These are phyloP conservation scores for Solanum pinnatisectum DNA, from an alignment of 257 asterid genomes.

Conservation along the genomic window DNA sequence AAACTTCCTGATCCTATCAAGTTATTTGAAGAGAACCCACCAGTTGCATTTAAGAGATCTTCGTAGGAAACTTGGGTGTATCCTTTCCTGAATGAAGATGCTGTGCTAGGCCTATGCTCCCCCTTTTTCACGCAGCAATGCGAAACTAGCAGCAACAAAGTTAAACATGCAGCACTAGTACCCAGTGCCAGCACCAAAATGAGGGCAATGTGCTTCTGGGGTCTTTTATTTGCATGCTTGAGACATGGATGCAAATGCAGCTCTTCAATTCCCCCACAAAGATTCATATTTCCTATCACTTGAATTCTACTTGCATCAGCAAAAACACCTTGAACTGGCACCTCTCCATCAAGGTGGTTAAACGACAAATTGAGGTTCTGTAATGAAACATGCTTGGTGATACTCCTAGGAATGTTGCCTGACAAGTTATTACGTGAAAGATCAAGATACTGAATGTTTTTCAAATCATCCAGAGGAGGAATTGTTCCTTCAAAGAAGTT, in stretches of 20 bases:
- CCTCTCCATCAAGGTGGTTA: constrained; percentile 35
- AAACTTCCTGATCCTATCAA: constrained; percentile 38
- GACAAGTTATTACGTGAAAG: constrained; percentile 30
- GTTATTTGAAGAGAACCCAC: constrained; percentile 25
- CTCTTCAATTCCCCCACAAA: constrained; percentile 34
- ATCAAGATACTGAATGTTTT: constrained; percentile 23
- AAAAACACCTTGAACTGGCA: constrained; percentile 33
- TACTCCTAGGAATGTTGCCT: constrained; percentile 22
- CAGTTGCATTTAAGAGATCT: constrained; percentile 31
- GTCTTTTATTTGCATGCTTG: constrained; percentile 1
- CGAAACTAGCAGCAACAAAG: constrained; percentile 15
- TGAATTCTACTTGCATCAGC: constrained; percentile 13
- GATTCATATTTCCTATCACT: constrained; percentile 23
- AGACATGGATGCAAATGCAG: constrained; percentile 27
- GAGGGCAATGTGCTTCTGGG: constrained; percentile 1
- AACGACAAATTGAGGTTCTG: constrained; percentile 28
- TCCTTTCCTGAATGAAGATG: constrained; percentile 2
- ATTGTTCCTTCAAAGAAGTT: constrained; percentile 25
- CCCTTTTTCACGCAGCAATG: constrained; percentile 9
- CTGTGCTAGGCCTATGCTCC: constrained; percentile 2
- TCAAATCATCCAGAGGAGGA: constrained; percentile 19
- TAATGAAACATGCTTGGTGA: constrained; percentile 14
- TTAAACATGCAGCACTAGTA: constrained; percentile 11
- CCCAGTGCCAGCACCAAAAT: constrained; percentile 9
- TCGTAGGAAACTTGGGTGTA: constrained; percentile 24